phyloP scores from a whole-genome alignment of 768 basidiomycete species.

The Termitomyces sp. region DNA sequence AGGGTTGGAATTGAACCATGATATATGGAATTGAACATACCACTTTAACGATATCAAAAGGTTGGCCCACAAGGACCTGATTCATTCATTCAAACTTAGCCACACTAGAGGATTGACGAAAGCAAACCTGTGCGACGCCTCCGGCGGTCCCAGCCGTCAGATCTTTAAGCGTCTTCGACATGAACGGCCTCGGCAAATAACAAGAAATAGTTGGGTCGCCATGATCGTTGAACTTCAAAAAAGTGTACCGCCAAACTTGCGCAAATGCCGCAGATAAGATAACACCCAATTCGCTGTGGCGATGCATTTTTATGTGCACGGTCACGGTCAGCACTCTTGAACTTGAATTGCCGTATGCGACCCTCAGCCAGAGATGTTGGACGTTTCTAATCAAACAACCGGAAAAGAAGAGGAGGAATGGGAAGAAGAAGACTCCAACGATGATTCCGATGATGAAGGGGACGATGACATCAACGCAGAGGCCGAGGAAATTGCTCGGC shows the following conservation, averaged over 20 bases:
- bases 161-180: constrained; percentile 78
- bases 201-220: constrained; percentile 5
- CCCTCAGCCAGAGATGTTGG: constrained; percentile 2
- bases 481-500: constrained; percentile 68
- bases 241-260: constrained; percentile 22
- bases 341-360: not conserved
- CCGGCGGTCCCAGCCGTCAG: constrained; percentile 87
- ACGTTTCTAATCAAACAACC: constrained; percentile 2
- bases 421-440: constrained; percentile 39
- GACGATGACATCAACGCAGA: constrained; percentile 63
- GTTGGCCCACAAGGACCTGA: constrained; percentile 86
- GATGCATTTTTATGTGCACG: constrained; percentile 3
- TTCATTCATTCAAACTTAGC: constrained; percentile 10
- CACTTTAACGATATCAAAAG: constrained; percentile 97
- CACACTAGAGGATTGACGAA: constrained; percentile 4
- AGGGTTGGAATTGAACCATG: not conserved
- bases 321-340: not conserved
- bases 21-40: constrained; percentile 39
- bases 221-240: constrained; percentile 9
- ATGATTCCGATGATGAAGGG: constrained; percentile 45
- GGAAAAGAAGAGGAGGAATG: constrained; percentile 28
- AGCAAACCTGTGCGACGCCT: constrained; percentile 75
- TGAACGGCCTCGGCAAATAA: constrained; percentile 13
- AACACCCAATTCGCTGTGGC: constrained; percentile 14
- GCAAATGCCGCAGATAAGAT: constrained; percentile 28